Conservation (phyloP, 1,139 yeast species). For the Magnusiomyces fungicola region DNA sequence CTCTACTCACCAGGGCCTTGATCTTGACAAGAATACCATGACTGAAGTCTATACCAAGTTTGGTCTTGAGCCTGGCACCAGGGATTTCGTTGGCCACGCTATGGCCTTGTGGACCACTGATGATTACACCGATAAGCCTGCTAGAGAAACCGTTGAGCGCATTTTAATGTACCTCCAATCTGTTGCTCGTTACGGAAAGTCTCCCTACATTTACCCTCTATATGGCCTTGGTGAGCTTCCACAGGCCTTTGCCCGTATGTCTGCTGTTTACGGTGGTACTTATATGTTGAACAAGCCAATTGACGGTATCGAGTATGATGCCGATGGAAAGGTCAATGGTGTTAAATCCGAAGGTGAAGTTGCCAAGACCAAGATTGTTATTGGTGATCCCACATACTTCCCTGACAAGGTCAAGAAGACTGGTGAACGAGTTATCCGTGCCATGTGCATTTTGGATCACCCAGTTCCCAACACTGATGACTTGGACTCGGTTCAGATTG, state of each 20-base stretch:
- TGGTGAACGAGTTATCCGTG: slow-evolving; percentile 85
- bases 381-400: slow-evolving; percentile 98
- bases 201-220: slow-evolving; percentile 92
- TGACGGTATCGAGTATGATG: slow-evolving; percentile 74
- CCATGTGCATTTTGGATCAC: slow-evolving; percentile 88
- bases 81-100: slow-evolving; percentile 96
- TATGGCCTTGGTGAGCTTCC: slow-evolving; percentile 98
- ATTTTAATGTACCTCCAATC: slow-evolving; percentile 79
- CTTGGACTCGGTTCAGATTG: slow-evolving; percentile 85
- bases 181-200: slow-evolving; percentile 91
- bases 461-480: slow-evolving; percentile 79
- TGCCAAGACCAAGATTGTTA: slow-evolving; percentile 87
- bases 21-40: slow-evolving; percentile 85
- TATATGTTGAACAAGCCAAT: slow-evolving; percentile 96
- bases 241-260: slow-evolving; percentile 94
- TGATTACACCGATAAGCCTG: slow-evolving; percentile 80
- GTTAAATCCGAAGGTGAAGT: slow-evolving; percentile 86
- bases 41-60: slow-evolving; percentile 83
- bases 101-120: slow-evolving; percentile 98
- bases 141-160: slow-evolving; percentile 86
- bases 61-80: slow-evolving; percentile 88
- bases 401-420: slow-evolving; percentile 82
- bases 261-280: slow-evolving; percentile 98
- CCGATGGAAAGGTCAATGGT: slow-evolving; percentile 69
- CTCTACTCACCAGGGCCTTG: slow-evolving; percentile 75